Evolutionary conservation across 2,329 filamentous ascomycete genomes (phyloP), one percentile per base, ranked within the genome.

Genomic region (Daldinia sp.): DNA sequence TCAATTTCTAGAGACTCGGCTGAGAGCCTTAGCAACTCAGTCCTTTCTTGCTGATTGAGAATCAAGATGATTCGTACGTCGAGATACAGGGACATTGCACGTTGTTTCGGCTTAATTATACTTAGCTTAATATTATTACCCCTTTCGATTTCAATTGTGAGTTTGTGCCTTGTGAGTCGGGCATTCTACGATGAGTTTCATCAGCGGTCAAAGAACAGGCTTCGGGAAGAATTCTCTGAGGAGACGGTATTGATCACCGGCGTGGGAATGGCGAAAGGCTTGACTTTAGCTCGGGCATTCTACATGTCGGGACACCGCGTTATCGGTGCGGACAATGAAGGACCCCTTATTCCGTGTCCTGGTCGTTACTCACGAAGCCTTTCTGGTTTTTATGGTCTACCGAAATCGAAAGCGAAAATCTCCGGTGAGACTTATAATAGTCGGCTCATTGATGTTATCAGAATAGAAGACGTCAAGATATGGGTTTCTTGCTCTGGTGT

Each of bases 401-500:
- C 79, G 68, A 75, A 73, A 54, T 67, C 76, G 56, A 64, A 71
- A 15, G 10, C 17, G 13, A 51, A 54, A 0, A 50, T 58, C 9
- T 58, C 64, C n/a, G 61, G 78, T 4, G 78, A 81, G 15, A 75
- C 76, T 1, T 92, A 93, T 69, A 80, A 85, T 11, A 76, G 81
- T 11, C 77, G 79, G 0, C 74, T 93, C 3, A 73, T 90, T 1
- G 76, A 85, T 7, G 81, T 93, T 23, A 80, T 92, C 37, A 72
- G 80, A 4, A 73, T 77, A 0, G 89, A 93, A 65, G 79, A 82
- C 0, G 82, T 91, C 3, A 85, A 92, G 58, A 76, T 93, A 2
- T 94, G 90, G 90, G 85, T 93, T 2, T 88, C 86, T 17, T 92
- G 90, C 69, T 92, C 90, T 0, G 88, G 87, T n/a, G 86, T 90